Percentiles rank a stretch among this genome's conserved stretches.
phyloP scores from a whole-genome alignment of 179 eudicot species.

The Sideroxylon spinosum region DNA sequence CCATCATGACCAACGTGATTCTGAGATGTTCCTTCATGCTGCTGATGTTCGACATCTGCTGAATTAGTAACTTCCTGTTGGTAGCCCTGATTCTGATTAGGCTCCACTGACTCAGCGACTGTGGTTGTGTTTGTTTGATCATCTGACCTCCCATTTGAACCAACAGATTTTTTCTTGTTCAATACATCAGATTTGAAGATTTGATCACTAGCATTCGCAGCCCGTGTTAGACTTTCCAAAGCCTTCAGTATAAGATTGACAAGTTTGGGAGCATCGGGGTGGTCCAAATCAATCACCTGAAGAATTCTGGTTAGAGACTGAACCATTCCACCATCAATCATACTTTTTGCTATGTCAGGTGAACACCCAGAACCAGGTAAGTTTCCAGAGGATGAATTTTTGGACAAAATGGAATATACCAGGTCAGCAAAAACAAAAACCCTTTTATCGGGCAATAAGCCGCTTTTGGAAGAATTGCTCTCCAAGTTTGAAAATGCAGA shows the following conservation, averaged over 20 bases:
- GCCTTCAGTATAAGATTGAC: slow-evolving; percentile 81
- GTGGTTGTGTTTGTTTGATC: slow-evolving; percentile 35
- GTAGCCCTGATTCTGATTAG: slow-evolving; percentile 32
- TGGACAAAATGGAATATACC: slow-evolving; percentile 79
- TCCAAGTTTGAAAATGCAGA: slow-evolving; percentile 43
- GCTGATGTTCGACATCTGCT: slow-evolving; percentile 37
- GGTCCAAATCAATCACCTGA: slow-evolving; percentile 84
- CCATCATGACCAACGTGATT: slow-evolving; percentile 39
- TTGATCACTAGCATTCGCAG: slow-evolving; percentile 85
- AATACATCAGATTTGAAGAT: slow-evolving; percentile 56
- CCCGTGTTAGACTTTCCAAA: slow-evolving; percentile 82
- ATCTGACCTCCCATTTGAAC: slow-evolving; percentile 45
- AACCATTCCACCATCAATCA: slow-evolving; percentile 96
- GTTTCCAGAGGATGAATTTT: slow-evolving; percentile 74
- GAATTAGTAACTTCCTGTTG: slow-evolving; percentile 40
- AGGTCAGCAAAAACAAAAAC: slow-evolving; percentile 79
- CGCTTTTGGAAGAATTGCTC: slow-evolving; percentile 49
- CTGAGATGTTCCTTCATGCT: slow-evolving; percentile 32
- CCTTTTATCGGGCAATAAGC: slow-evolving; percentile 71
- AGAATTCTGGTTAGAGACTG: slow-evolving; percentile 79
- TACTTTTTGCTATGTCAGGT: slow-evolving; percentile 87
- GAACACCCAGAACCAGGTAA: slow-evolving; percentile 89
- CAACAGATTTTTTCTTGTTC: slow-evolving; percentile 57
- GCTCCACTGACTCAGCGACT: slow-evolving; percentile 35
- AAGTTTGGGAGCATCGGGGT: slow-evolving; percentile 94